Percentiles rank a stretch among this genome's conserved stretches.
Evolutionary conservation across 176 grass and related monocot genomes (phyloP).

Genomic region (Poa pratensis): DNA sequence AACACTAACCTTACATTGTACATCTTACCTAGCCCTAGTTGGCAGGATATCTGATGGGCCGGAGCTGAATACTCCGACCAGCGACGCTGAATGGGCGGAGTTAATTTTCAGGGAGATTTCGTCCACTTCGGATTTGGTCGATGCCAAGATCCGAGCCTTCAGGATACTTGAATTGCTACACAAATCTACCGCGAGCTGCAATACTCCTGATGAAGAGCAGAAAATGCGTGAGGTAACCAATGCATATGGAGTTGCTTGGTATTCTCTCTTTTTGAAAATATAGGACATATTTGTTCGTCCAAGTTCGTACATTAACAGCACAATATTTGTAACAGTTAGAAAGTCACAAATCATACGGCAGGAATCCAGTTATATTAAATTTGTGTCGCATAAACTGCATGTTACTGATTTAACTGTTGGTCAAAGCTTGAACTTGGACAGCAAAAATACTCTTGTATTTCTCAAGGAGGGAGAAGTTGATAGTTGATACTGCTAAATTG

Average conservation of each 20-base stretch:
- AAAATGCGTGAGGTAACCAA: slow-evolving; percentile 36
- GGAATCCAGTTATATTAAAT: background rate
- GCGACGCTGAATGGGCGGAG: slow-evolving; percentile 56
- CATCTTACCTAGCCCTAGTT: background rate
- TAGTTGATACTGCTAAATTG: background rate
- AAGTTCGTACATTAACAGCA: background rate
- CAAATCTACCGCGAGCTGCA: slow-evolving; percentile 29
- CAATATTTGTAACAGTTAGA: background rate
- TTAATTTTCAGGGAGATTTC: slow-evolving; percentile 64
- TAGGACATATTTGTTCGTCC: background rate
- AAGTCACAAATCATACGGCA: background rate
- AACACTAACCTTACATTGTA: no score
- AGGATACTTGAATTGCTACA: slow-evolving; percentile 54
- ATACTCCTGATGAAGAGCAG: slow-evolving; percentile 25
- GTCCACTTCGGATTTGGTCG: slow-evolving; percentile 49
- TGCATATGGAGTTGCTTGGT: background rate
- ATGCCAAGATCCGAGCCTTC: slow-evolving; percentile 56
- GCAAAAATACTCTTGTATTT: background rate
- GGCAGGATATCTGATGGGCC: slow-evolving; percentile 6
- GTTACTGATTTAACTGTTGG: background rate
- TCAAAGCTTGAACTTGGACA: background rate
- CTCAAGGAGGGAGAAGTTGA: background rate
- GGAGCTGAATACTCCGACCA: background rate
- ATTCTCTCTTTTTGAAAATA: background rate
- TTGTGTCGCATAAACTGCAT: background rate